These are phyloP conservation scores for Begonia loranthoides DNA, from an alignment of 306 rosid genomes.

Conservation along the genomic window DNA sequence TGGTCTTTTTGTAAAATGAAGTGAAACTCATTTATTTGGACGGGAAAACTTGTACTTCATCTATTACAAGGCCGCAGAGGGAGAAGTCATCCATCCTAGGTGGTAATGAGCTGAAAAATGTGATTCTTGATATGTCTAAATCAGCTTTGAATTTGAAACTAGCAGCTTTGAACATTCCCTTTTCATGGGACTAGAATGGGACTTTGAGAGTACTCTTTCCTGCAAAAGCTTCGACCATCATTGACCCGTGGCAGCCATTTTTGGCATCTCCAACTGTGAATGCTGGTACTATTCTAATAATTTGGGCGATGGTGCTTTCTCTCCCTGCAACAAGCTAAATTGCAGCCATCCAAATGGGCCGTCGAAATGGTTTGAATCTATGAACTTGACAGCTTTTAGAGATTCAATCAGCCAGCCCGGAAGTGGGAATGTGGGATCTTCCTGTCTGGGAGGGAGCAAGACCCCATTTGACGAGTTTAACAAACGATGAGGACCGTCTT, in stretches of 20 bases:
- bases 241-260: constrained; percentile 89
- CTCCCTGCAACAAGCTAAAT: constrained; percentile 1
- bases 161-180: constrained; percentile 42
- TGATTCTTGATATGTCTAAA: constrained; percentile 55
- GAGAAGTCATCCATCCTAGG: constrained; percentile 42
- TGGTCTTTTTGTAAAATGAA: too few species aligned
- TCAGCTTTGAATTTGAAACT: constrained; percentile 58
- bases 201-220: constrained; percentile 61
- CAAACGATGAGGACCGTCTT: constrained; percentile 76
- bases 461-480: constrained; percentile 70
- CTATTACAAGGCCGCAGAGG: too few species aligned
- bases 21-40: too few species aligned
- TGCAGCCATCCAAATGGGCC: constrained; percentile 56
- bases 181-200: constrained; percentile 57
- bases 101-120: constrained; percentile 93
- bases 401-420: constrained; percentile 95
- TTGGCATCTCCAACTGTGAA: constrained; percentile 71
- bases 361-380: too few species aligned
- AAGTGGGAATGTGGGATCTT: constrained; percentile 71
- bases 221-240: constrained; percentile 92
- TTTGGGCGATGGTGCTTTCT: constrained; percentile 42
- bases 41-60: too few species aligned
- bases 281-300: constrained; percentile 54
- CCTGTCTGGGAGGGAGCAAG: constrained; percentile 79
- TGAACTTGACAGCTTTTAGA: constrained; percentile 37